Conservation (phyloP, 78 protist genomes). For the Mantamonas sphyraenae region DNA sequence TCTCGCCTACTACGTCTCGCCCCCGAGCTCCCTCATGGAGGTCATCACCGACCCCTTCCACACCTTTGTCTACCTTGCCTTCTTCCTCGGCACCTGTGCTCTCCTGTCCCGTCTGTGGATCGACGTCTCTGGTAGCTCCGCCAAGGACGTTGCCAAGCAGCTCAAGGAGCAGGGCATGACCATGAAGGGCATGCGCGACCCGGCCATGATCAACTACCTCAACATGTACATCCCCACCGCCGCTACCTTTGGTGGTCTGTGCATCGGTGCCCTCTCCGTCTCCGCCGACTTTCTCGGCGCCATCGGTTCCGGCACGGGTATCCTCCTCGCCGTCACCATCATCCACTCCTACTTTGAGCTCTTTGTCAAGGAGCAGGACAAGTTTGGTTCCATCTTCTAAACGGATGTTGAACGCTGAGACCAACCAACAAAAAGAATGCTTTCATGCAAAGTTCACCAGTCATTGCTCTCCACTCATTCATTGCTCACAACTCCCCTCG, state of each 20-base stretch:
- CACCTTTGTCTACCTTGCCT: slow-evolving; percentile 84
- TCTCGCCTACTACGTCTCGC: slow-evolving; percentile 94
- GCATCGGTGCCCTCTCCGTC: slow-evolving; percentile 97
- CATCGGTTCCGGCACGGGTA: slow-evolving; percentile 99
- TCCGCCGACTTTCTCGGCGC: slow-evolving; percentile 93
- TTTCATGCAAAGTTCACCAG: too few species aligned
- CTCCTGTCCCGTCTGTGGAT: slow-evolving; percentile 95
- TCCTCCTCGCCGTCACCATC: slow-evolving; percentile 98
- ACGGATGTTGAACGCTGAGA: not conserved
- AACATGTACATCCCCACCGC: slow-evolving; percentile 98
- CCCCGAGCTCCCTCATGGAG: slow-evolving; percentile 81
- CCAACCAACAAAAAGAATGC: too few species aligned
- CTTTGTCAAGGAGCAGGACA: slow-evolving; percentile 83
- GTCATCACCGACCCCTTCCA: slow-evolving; percentile 91
- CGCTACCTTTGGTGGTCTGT: slow-evolving; percentile 99
- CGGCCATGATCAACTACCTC: slow-evolving; percentile 59
- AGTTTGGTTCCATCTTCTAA: not conserved
- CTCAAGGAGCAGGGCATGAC: slow-evolving; percentile 83
- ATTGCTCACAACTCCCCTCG: too few species aligned
- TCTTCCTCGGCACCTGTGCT: slow-evolving; percentile 95
- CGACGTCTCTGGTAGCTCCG: slow-evolving; percentile 82
- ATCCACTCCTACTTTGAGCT: slow-evolving; percentile 96
- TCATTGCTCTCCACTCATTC: too few species aligned
- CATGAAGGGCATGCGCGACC: slow-evolving; percentile 54
- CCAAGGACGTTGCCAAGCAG: slow-evolving; percentile 93